Percentiles rank a stretch among this genome's conserved stretches.
phyloP scores from a whole-genome alignment of 441 rosid species.

The Eutrema salsugineum region DNA sequence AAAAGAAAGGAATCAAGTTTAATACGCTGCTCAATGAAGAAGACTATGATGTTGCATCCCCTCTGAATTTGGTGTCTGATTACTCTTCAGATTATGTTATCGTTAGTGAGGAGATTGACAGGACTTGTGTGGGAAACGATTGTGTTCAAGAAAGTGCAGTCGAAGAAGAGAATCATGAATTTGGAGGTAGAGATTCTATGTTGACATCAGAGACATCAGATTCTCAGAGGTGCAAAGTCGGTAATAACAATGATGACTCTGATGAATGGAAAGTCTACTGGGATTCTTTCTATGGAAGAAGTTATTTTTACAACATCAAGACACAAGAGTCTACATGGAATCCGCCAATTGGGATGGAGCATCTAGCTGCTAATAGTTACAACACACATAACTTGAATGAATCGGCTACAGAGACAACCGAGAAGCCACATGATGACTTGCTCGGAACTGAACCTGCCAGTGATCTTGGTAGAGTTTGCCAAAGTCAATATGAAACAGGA shows the following conservation, averaged over 20 bases:
- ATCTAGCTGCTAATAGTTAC: slow-evolving; percentile 33
- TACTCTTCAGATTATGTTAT: neutral
- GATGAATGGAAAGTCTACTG: slow-evolving; percentile 64
- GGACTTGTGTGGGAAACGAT: slow-evolving; percentile 18
- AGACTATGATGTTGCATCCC: slow-evolving; percentile 15
- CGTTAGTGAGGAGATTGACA: slow-evolving; percentile 30
- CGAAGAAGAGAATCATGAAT: slow-evolving; percentile 10
- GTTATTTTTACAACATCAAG: slow-evolving; percentile 58
- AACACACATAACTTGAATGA: slow-evolving; percentile 29
- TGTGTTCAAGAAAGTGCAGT: slow-evolving; percentile 19
- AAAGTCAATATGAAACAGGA: slow-evolving; percentile 25
- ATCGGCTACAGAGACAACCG: slow-evolving; percentile 30
- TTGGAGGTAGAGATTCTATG: slow-evolving; percentile 14
- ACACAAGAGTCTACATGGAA: slow-evolving; percentile 71
- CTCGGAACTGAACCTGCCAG: slow-evolving; percentile 1
- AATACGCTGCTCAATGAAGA: slow-evolving; percentile 19
- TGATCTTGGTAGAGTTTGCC: slow-evolving; percentile 22
- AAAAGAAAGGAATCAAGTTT: slow-evolving; percentile 31
- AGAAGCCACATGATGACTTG: slow-evolving; percentile 32
- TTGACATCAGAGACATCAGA: slow-evolving; percentile 26
- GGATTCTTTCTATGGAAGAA: slow-evolving; percentile 71
- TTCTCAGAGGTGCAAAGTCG: slow-evolving; percentile 27
- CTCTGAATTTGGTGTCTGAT: slow-evolving; percentile 30
- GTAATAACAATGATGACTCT: slow-evolving; percentile 24
- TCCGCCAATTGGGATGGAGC: slow-evolving; percentile 70